Percentiles rank a stretch among this genome's conserved stretches.
Conservation (phyloP, 345 rosid species). For the Linum tenue region DNA sequence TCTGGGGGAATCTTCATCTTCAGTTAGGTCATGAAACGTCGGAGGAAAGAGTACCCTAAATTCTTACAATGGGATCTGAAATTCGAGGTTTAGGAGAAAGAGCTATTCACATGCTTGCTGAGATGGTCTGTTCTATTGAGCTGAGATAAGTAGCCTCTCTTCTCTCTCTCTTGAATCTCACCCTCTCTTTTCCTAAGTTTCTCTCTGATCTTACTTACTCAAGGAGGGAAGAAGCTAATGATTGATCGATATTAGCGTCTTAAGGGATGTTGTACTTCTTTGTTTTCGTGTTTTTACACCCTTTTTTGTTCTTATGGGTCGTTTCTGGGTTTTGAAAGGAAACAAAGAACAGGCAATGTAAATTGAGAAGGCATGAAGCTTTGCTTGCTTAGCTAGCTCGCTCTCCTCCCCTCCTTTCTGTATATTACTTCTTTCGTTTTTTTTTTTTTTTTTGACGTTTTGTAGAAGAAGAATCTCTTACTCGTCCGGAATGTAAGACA, state of each 20-base stretch:
- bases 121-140: conserved; percentile 8
- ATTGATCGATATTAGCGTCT: not conserved
- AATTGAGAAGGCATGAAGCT: conserved; percentile 15
- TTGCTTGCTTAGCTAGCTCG: not conserved
- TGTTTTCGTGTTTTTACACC: not conserved
- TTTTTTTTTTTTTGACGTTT: not conserved
- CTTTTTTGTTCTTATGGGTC: not conserved
- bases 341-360: conserved; percentile 27
- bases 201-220: no score
- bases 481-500: conserved; percentile 9
- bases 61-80: not conserved
- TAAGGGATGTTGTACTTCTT: not conserved
- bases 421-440: conserved; percentile 17
- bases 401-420: conserved; percentile 14
- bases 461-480: conserved; percentile 7
- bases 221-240: not conserved
- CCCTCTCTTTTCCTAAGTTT: no score
- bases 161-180: no score
- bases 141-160: conserved; percentile 10
- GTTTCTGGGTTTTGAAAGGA: conserved; percentile 22
- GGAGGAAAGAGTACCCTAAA: not conserved
- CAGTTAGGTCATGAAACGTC: conserved; percentile 34
- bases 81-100: conserved; percentile 10
- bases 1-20: conserved; percentile 63
- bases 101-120: conserved; percentile 5